Conservation (phyloP, 2,329 filamentous ascomycete species). For the Botrytis pseudocinerea region DNA sequence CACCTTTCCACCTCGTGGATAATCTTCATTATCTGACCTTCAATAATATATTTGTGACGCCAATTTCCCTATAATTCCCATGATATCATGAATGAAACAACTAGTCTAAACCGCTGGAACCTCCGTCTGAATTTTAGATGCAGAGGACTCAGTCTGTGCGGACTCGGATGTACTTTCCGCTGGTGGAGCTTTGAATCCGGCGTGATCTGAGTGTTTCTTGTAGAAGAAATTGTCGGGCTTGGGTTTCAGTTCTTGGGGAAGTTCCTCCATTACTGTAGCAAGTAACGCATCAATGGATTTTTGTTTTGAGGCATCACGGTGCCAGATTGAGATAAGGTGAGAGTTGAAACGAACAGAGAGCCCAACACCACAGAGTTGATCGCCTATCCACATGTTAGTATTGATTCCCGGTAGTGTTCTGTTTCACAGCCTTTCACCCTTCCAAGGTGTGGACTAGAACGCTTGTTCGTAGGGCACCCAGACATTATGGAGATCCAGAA, state of each 20-base stretch:
- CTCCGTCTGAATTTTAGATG: constrained; percentile 29
- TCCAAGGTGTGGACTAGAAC: neutral
- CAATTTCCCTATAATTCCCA: constrained; percentile 7
- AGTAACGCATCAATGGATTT: constrained; percentile 76
- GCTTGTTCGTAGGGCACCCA: neutral
- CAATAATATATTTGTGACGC: constrained; percentile 14
- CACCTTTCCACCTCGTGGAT: constrained; percentile 18
- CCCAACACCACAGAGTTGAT: constrained; percentile 87
- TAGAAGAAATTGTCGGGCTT: constrained; percentile 76
- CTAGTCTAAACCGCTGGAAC: constrained; percentile 26
- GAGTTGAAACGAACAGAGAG: constrained; percentile 87
- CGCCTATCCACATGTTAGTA: constrained; percentile 51
- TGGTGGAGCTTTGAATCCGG: constrained; percentile 67
- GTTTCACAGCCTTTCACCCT: neutral
- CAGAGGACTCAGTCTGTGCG: constrained; percentile 26
- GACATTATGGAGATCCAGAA: neutral
- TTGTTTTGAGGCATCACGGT: constrained; percentile 80
- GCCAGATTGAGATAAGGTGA: constrained; percentile 89
- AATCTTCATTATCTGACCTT: constrained; percentile 18
- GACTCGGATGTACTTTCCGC: constrained; percentile 26
- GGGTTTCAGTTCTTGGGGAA: constrained; percentile 72
- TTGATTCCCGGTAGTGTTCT: neutral
- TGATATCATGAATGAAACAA: constrained; percentile 20
- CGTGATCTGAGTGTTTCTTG: constrained; percentile 87
- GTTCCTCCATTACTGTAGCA: constrained; percentile 68